These are phyloP conservation scores for Tolypocladium ophioglossoides DNA, from an alignment of 2,329 filamentous ascomycete species.

Conservation along the genomic window DNA sequence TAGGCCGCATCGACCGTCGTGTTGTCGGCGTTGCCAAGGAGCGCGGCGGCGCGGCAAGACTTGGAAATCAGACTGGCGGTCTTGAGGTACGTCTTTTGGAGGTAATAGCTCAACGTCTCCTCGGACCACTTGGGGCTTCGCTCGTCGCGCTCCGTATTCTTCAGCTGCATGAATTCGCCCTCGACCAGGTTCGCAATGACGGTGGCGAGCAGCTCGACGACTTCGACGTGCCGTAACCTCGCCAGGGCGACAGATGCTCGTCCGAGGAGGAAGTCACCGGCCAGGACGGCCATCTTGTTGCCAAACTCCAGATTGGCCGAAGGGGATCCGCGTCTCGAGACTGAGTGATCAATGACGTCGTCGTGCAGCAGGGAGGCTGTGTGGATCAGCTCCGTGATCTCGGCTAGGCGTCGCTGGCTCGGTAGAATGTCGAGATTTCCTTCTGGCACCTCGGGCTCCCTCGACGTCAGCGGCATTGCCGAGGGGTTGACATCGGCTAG, in stretches of 20 bases:
- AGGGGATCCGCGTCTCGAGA: slow-evolving; percentile 70
- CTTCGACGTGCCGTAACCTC: slow-evolving; percentile 81
- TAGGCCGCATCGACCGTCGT: slow-evolving; percentile 87
- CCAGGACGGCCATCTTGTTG: slow-evolving; percentile 98
- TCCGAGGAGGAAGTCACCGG: slow-evolving; percentile 91
- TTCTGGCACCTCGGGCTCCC: slow-evolving; percentile 20
- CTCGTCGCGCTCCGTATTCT: slow-evolving; percentile 89
- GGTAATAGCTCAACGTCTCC: slow-evolving; percentile 82
- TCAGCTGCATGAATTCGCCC: slow-evolving; percentile 98
- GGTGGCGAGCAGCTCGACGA: slow-evolving; percentile 86
- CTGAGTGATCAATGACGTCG: slow-evolving; percentile 92
- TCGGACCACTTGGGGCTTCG: slow-evolving; percentile 75
- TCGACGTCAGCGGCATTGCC: slow-evolving; percentile 31
- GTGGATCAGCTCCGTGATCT: slow-evolving; percentile 96
- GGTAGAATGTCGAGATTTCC: slow-evolving; percentile 65
- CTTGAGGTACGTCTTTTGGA: slow-evolving; percentile 98
- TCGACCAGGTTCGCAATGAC: slow-evolving; percentile 97
- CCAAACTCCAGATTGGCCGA: slow-evolving; percentile 93
- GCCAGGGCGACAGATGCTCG: slow-evolving; percentile 89
- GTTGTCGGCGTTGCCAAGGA: slow-evolving; percentile 67
- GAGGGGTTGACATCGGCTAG: slow-evolving; percentile 77
- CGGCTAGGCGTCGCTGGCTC: slow-evolving; percentile 83
- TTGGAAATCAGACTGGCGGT: slow-evolving; percentile 94
- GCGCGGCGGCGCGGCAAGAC: slow-evolving; percentile 79
- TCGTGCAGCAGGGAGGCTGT: slow-evolving; percentile 94